phyloP scores from a whole-genome alignment of 352 stramenopile genomes.

The Plasmopara viticola region DNA sequence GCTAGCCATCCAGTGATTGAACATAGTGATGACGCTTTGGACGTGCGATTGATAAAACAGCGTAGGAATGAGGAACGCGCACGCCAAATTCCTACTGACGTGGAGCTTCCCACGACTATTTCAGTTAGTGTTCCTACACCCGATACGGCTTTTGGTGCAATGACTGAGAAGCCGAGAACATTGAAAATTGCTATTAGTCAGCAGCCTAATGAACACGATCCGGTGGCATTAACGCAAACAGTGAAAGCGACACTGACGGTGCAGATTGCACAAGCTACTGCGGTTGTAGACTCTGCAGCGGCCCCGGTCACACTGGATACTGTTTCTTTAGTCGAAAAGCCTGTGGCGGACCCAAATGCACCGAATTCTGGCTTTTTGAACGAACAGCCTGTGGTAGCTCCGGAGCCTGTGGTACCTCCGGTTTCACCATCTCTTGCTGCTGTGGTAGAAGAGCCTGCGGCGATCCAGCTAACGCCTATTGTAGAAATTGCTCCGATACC shows the following conservation, averaged over 20 bases:
- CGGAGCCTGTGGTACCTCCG: no score
- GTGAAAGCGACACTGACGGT: slow-evolving; percentile 5
- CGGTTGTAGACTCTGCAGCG: slow-evolving; percentile 1
- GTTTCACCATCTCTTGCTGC: no score
- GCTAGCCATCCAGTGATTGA: slow-evolving; percentile 10
- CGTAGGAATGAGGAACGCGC: slow-evolving; percentile 12
- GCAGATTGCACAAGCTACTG: slow-evolving; percentile 7
- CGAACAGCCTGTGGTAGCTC: no score
- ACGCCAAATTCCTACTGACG: slow-evolving; percentile 22
- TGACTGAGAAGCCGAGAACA: background rate
- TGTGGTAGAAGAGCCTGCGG: no score
- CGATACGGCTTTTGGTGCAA: slow-evolving; percentile 3
- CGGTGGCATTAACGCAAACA: no score
- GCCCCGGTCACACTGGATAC: background rate
- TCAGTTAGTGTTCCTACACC: slow-evolving; percentile 6
- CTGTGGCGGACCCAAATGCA: no score
- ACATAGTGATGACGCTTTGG: slow-evolving; percentile 14
- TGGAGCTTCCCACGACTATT: slow-evolving; percentile 15
- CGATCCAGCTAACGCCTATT: no score
- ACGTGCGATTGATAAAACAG: slow-evolving; percentile 17
- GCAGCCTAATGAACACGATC: background rate
- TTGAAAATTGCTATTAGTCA: no score
- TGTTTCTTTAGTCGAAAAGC: background rate
- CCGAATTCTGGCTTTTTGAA: no score
- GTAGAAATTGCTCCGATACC: slow-evolving; percentile 7